Evolutionary conservation across 2,329 filamentous ascomycete genomes (phyloP).

Genomic region (Aspergillus ruber): DNA sequence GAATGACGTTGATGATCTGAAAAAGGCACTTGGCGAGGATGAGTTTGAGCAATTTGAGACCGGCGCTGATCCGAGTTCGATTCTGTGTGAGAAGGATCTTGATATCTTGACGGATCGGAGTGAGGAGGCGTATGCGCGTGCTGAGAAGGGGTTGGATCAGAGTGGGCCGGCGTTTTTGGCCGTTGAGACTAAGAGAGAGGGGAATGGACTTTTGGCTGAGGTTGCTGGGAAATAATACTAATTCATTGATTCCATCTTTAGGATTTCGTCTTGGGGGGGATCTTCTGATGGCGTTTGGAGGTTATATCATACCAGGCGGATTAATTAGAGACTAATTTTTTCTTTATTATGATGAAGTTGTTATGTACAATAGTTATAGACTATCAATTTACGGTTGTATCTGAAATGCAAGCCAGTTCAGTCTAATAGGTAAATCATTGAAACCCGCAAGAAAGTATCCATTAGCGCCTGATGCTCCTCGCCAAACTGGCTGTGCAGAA

Average conservation of each 20-base stretch:
- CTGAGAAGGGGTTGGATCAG: conserved; percentile 68
- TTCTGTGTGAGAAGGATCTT: conserved; percentile 71
- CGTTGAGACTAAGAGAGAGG: conserved; percentile 67
- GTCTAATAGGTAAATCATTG: conserved; percentile 1
- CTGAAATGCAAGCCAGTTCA: conserved; percentile 3
- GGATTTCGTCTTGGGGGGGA: not conserved
- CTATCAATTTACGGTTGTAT: conserved; percentile 1
- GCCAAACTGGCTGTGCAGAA: conserved; percentile 27
- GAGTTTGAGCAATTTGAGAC: conserved; percentile 63
- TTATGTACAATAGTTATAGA: conserved; percentile 10
- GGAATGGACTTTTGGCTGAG: conserved; percentile 26
- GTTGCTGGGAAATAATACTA: conserved; percentile 13
- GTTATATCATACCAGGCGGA: too few species aligned
- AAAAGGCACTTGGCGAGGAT: conserved; percentile 61
- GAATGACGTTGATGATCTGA: conserved; percentile 55
- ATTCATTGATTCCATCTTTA: conserved; percentile 1
- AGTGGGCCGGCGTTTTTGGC: conserved; percentile 57
- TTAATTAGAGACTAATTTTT: too few species aligned
- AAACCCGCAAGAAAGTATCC: conserved; percentile 10
- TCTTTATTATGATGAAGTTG: too few species aligned
- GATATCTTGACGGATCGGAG: conserved; percentile 71
- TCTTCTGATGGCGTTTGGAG: conserved; percentile 3
- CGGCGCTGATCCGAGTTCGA: conserved; percentile 47
- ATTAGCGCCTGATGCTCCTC: conserved; percentile 29
- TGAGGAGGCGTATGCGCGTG: conserved; percentile 60